Evolutionary conservation across 805 yeast genomes (phyloP).

Genomic region (Candida ponderosae): DNA sequence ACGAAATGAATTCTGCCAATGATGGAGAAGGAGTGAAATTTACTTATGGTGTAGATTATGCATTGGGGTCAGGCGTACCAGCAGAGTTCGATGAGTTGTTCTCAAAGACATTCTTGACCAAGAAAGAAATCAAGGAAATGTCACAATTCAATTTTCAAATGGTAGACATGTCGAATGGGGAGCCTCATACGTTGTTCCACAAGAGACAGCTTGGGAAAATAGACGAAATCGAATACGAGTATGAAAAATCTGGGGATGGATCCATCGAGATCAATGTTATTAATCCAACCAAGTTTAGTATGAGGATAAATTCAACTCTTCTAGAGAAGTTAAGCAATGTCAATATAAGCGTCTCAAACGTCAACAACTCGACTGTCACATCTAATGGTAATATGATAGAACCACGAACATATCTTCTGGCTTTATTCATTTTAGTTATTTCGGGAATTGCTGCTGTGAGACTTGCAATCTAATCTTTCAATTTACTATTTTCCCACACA

Average conservation of each 20-base stretch:
- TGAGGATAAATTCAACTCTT: neutral
- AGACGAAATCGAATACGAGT: neutral
- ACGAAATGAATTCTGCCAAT: neutral
- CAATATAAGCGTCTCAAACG: neutral
- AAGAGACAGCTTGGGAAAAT: neutral
- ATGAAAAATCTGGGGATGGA: neutral
- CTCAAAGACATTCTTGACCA: constrained; percentile 1
- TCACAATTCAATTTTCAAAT: constrained; percentile 1
- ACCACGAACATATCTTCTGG: too few species aligned
- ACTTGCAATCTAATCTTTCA: too few species aligned
- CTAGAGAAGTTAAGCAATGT: too few species aligned
- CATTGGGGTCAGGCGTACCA: neutral
- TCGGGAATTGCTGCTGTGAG: too few species aligned
- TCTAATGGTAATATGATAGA: too few species aligned
- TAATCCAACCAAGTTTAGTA: neutral
- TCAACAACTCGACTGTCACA: too few species aligned
- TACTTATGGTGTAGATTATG: constrained; percentile 4
- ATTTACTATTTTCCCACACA: constrained; percentile 95
- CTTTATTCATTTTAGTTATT: too few species aligned
- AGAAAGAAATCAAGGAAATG: constrained; percentile 1
- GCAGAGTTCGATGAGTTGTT: constrained; percentile 5
- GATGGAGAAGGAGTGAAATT: neutral
- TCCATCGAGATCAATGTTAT: neutral
- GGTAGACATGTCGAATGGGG: neutral
- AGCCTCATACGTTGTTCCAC: neutral